Evolutionary conservation across 345 rosid species (phyloP).

Genomic region (Eucalyptus melliodora): DNA sequence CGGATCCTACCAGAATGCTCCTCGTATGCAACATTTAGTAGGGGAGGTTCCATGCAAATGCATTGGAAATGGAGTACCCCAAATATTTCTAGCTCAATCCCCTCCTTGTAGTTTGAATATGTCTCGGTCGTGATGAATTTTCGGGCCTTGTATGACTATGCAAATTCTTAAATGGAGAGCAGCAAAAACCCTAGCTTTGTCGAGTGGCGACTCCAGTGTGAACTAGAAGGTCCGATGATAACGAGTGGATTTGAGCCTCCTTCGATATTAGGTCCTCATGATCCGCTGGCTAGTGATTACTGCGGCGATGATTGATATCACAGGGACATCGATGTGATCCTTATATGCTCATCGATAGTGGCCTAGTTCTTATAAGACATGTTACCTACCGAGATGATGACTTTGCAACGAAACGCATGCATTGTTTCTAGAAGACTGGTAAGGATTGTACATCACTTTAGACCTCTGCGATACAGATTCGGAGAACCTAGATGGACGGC

Average conservation of each 20-base stretch:
- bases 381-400: neutral
- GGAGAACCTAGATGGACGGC: neutral
- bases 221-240: neutral
- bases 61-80: neutral
- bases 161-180: neutral
- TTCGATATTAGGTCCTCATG: neutral
- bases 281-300: neutral
- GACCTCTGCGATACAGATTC: neutral
- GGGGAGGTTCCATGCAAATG: neutral
- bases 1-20: neutral
- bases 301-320: neutral
- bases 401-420: neutral
- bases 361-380: neutral
- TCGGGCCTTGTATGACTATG: neutral
- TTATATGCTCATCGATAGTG: neutral
- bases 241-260: neutral
- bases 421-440: neutral
- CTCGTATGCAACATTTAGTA: neutral
- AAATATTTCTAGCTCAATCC: neutral
- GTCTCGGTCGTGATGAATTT: neutral
- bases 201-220: neutral
- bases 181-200: neutral
- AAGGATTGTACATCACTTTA: neutral
- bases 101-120: neutral
- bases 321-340: neutral